Conservation (phyloP, 1,139 yeast genomes). For the Nematodospora anomalae region DNA sequence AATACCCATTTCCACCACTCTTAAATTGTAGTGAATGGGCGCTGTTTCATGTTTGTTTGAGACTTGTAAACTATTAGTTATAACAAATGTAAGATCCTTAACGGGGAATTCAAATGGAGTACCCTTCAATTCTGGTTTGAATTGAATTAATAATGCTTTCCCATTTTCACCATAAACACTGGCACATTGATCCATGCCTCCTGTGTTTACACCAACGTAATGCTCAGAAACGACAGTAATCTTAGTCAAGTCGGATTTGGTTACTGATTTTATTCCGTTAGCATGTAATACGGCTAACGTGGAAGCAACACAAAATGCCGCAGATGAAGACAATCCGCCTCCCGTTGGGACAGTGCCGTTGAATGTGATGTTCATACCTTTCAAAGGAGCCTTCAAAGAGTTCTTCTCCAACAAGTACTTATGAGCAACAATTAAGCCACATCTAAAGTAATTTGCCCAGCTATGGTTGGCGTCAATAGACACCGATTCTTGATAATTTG, state of each 20-base stretch:
- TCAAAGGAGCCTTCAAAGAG: conserved; percentile 23
- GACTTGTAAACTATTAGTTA: conserved; percentile 62
- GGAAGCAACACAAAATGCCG: conserved; percentile 70
- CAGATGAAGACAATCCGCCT: conserved; percentile 70
- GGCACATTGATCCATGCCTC: conserved; percentile 81
- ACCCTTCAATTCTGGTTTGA: conserved; percentile 59
- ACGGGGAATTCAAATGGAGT: conserved; percentile 58
- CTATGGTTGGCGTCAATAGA: conserved; percentile 49
- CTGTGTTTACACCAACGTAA: conserved; percentile 71
- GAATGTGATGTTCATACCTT: conserved; percentile 55
- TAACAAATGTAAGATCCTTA: conserved; percentile 52
- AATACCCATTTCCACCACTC: conserved; percentile 69
- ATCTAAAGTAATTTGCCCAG: conserved; percentile 71
- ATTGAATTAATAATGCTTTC: conserved; percentile 62
- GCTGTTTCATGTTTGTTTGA: conserved; percentile 72
- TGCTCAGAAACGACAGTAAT: conserved; percentile 72
- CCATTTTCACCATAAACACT: conserved; percentile 63
- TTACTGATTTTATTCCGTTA: conserved; percentile 44
- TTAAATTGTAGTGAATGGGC: conserved; percentile 64
- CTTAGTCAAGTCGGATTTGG: conserved; percentile 55
- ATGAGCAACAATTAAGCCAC: conserved; percentile 64
- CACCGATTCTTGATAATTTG: conserved; percentile 34
- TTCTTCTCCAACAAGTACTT: conserved; percentile 43
- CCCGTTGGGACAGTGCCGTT: conserved; percentile 75
- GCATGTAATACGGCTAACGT: conserved; percentile 59